Base-by-base conservation (phyloP, 164 flowering plant species). In the Stephania japonica region DNA sequence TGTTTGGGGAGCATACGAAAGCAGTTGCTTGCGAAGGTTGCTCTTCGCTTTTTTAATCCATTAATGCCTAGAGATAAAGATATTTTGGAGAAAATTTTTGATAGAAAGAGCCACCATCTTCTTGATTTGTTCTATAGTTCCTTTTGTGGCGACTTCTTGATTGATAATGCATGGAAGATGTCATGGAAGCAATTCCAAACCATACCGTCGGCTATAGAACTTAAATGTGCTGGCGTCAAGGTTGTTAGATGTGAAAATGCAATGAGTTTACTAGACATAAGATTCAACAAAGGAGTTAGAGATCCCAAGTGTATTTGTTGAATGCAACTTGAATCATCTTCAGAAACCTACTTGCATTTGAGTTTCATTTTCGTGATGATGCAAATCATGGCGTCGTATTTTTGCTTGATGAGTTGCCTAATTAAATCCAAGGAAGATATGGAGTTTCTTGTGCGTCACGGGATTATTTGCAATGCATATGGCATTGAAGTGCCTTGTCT, bases 341-440 rank as follows among this genome's bases (percentile, higher is more conserved):
- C 7, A 61, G 80, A 67, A 85, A 85, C n/a, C 67, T 84, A 16
- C 78, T 81, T 7, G 86, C 84, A 0, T 61, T 62, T 0, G 85
- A 85, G 70, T 73, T 70, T 0, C 21, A 62, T 10, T 59, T 10
- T 19, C 5, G 13, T 42, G 59, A 2, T 1, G 10, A 6, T 24
- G 9, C 14, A 23, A 16, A 32, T 25, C 38, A 32, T 73, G n/a
- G 67, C 32, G 25, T 32, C 56, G 3, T 66, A 73, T n/a, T 41
- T 44, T 12, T 26, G 42, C 5, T 72, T 85, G 53, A 77, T 85
- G 77, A 59, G 49, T 11, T 62, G 73, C 72, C 77, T 85, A 10
- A 61, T 85, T 13, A 9, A 42, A 42, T 32, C 75, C 1, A 41
- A 61, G 0, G 63, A 49, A 1, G 87, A 85, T 23, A 78, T 50